These are phyloP conservation scores for Lipomyces starkeyi DNA, from an alignment of 805 yeast species.

Conservation along the genomic window DNA sequence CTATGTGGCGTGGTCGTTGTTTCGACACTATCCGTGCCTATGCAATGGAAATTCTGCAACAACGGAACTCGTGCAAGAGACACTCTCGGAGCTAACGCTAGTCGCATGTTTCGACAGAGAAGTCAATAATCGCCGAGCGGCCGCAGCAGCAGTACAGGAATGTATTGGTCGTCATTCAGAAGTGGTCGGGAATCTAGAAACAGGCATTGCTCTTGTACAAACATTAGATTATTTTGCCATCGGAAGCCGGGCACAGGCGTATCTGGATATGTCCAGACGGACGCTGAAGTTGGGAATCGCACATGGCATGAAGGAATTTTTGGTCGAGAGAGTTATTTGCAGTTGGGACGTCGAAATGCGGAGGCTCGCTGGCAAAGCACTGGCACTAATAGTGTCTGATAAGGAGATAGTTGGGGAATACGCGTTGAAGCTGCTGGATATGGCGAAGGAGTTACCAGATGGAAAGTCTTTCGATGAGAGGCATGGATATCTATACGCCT, in stretches of 20 bases:
- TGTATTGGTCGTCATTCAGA: slow-evolving; percentile 68
- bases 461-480: slow-evolving; percentile 29
- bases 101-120: slow-evolving; percentile 75
- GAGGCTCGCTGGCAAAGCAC: slow-evolving; percentile 51
- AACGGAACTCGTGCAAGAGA: slow-evolving; percentile 28
- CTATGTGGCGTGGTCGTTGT: slow-evolving; percentile 80
- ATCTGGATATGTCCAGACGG: slow-evolving; percentile 47
- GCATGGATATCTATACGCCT: slow-evolving; percentile 41
- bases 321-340: slow-evolving; percentile 46
- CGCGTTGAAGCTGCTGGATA: slow-evolving; percentile 26
- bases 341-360: slow-evolving; percentile 53
- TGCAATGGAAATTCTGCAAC: slow-evolving; percentile 23
- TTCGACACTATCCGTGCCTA: slow-evolving; percentile 49
- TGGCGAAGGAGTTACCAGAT: slow-evolving; percentile 19
- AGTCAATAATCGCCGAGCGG: slow-evolving; percentile 75
- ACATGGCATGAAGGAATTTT: slow-evolving; percentile 40
- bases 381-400: slow-evolving; percentile 38
- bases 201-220: slow-evolving; percentile 57
- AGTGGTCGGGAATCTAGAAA: slow-evolving; percentile 41
- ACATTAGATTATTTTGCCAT: slow-evolving; percentile 58
- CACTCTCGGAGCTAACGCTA: slow-evolving; percentile 52
- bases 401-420: background rate
- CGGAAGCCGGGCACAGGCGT: slow-evolving; percentile 54
- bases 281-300: slow-evolving; percentile 31
- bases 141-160: slow-evolving; percentile 87